Evolutionary conservation across 106 monocot species (phyloP).

Genomic region (Phalaenopsis equestris): DNA sequence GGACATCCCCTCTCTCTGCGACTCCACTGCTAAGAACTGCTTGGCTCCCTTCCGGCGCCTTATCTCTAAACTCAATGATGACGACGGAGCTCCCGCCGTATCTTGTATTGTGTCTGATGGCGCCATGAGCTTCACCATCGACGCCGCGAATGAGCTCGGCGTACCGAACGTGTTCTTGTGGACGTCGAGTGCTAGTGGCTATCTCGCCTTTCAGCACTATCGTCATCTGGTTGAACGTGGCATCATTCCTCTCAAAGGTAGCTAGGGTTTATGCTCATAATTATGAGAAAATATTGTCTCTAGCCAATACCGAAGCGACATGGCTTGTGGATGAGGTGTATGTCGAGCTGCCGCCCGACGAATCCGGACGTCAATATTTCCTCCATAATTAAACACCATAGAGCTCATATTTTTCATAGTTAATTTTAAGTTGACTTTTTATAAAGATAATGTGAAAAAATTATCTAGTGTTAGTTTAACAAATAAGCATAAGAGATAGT

Average conservation of each 20-base stretch:
- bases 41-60: not conserved
- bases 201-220: not conserved
- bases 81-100: not conserved
- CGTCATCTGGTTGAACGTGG: not conserved
- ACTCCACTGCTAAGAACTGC: not conserved
- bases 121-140: not conserved
- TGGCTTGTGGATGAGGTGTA: too few species aligned
- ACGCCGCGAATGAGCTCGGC: not conserved
- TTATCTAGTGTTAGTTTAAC: too few species aligned
- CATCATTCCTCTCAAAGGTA: slow-evolving; percentile 1
- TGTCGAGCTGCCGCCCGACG: too few species aligned
- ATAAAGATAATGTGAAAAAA: too few species aligned
- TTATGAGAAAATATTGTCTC: too few species aligned
- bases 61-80: not conserved
- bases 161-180: not conserved
- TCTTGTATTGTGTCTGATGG: not conserved
- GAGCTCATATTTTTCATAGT: too few species aligned
- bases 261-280: too few species aligned
- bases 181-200: not conserved
- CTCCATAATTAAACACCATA: too few species aligned
- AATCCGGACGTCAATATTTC: too few species aligned
- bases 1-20: not conserved
- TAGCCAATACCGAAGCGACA: too few species aligned
- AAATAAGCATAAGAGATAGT: too few species aligned
- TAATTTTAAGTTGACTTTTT: too few species aligned